Percentiles rank a stretch among this genome's conserved stretches.
phyloP scores from a whole-genome alignment of 495 filamentous ascomycete species.

The Pyrenula aspistea region DNA sequence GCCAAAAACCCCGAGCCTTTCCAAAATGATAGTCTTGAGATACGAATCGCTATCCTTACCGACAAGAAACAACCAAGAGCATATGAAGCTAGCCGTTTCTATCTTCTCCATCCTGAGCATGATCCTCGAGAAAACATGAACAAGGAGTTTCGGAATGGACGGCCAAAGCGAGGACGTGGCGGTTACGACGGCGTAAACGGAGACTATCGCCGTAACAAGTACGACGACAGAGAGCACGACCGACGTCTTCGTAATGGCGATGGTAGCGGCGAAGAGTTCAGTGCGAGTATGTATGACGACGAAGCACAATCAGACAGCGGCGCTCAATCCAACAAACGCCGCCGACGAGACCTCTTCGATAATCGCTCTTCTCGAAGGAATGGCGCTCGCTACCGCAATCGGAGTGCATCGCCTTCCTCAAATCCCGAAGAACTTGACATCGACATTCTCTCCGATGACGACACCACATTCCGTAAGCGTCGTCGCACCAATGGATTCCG shows the following conservation, averaged over 20 bases:
- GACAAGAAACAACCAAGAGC: conserved; percentile 74
- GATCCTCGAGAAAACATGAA: conserved; percentile 67
- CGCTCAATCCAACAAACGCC: conserved; percentile 19
- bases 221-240: conserved; percentile 42
- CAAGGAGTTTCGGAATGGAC: conserved; percentile 24
- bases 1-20: conserved; percentile 54
- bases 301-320: conserved; percentile 16
- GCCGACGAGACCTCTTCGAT: conserved; percentile 2
- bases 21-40: conserved; percentile 55
- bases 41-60: conserved; percentile 59
- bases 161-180: conserved; percentile 32
- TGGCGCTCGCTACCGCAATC: conserved; percentile 28
- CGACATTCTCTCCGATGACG: conserved; percentile 12
- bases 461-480: conserved; percentile 3
- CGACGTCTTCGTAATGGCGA: conserved; percentile 33
- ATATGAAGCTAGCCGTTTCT: conserved; percentile 73
- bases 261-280: conserved; percentile 42
- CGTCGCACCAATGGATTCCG: conserved; percentile 26
- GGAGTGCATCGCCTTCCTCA: conserved; percentile 61
- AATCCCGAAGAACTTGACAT: conserved; percentile 42
- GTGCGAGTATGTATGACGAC: conserved; percentile 73
- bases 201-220: conserved; percentile 43
- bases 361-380: conserved; percentile 8
- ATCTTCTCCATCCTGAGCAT: conserved; percentile 78
- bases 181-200: conserved; percentile 44